phyloP scores from a whole-genome alignment of 345 rosid genomes.

The Theobroma cacao region DNA sequence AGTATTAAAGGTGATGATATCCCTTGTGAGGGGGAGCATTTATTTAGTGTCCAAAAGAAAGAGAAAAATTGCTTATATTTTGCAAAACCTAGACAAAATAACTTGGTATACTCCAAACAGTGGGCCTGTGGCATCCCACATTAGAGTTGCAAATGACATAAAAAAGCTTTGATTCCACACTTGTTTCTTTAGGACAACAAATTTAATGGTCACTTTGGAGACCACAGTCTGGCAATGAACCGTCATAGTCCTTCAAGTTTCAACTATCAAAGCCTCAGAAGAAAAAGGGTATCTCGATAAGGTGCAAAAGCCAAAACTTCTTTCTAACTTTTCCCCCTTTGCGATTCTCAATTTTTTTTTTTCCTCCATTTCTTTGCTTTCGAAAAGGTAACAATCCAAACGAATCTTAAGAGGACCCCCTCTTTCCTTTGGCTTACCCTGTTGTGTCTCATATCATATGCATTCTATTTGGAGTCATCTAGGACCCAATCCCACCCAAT shows the following conservation, averaged over 20 bases:
- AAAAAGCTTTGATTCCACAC: not conserved
- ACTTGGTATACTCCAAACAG: not conserved
- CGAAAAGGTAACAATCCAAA: conserved; percentile 20
- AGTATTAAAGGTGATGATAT: too few species aligned
- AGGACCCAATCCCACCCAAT: not conserved
- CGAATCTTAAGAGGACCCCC: conserved; percentile 27
- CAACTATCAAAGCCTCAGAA: not conserved
- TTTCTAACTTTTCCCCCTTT: not conserved
- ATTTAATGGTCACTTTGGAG: not conserved
- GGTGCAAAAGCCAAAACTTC: conserved; percentile 2
- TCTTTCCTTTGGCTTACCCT: not conserved
- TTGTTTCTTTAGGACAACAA: not conserved
- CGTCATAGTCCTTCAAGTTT: conserved; percentile 12
- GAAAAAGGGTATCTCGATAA: conserved; percentile 3
- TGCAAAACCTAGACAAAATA: not conserved
- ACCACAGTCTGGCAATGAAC: conserved; percentile 1
- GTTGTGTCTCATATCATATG: not conserved
- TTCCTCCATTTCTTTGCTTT: conserved; percentile 4
- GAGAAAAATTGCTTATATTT: too few species aligned
- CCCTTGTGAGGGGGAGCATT: not conserved
- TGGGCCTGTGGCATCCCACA: not conserved
- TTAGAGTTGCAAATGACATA: not conserved
- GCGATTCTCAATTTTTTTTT: not conserved
- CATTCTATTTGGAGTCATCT: conserved; percentile 12
- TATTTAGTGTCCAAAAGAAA: not conserved